Evolutionary conservation across 1,284 basidiomycete genomes (phyloP).

Genomic region (Malassezia globosa): DNA sequence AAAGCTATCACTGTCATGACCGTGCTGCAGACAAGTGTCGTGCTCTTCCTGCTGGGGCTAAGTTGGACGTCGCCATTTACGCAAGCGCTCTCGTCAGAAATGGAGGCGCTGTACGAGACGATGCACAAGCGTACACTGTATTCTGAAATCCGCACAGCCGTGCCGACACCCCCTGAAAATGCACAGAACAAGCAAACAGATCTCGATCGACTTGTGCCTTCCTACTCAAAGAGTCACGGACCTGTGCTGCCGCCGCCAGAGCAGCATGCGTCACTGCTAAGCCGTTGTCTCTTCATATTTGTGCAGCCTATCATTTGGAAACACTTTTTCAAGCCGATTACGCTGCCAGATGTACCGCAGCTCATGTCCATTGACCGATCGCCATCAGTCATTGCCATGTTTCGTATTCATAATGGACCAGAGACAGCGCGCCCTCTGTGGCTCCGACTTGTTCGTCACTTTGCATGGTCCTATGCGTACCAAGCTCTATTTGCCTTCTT

Average conservation of each 20-base stretch:
- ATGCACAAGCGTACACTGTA: conserved; percentile 31
- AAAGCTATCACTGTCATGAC: not conserved
- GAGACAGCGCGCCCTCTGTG: conserved; percentile 32
- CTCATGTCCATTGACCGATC: conserved; percentile 52
- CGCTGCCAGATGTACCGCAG: conserved; percentile 50
- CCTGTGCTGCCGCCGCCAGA: conserved; percentile 29
- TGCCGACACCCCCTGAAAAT: conserved; percentile 28
- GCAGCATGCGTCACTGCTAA: conserved; percentile 34
- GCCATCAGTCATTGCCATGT: conserved; percentile 43
- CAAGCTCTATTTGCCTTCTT: conserved; percentile 49
- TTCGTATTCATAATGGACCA: conserved; percentile 19
- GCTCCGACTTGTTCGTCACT: conserved; percentile 47
- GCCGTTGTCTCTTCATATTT: conserved; percentile 37
- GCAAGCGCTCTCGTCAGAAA: conserved; percentile 20
- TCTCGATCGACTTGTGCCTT: not conserved
- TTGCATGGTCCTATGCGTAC: conserved; percentile 35
- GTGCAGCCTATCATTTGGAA: conserved; percentile 47
- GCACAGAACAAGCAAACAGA: conserved; percentile 10
- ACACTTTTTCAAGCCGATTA: conserved; percentile 49
- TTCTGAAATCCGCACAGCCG: conserved; percentile 31
- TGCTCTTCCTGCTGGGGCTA: conserved; percentile 21
- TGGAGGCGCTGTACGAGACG: conserved; percentile 37
- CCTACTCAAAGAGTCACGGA: conserved; percentile 2
- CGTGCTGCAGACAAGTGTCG: conserved; percentile 20
- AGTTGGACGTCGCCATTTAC: conserved; percentile 32